Evolutionary conservation across 2,329 filamentous ascomycete species (phyloP), one percentile per base, ranked within the genome.

Genomic region (Exophiala bonariae): DNA sequence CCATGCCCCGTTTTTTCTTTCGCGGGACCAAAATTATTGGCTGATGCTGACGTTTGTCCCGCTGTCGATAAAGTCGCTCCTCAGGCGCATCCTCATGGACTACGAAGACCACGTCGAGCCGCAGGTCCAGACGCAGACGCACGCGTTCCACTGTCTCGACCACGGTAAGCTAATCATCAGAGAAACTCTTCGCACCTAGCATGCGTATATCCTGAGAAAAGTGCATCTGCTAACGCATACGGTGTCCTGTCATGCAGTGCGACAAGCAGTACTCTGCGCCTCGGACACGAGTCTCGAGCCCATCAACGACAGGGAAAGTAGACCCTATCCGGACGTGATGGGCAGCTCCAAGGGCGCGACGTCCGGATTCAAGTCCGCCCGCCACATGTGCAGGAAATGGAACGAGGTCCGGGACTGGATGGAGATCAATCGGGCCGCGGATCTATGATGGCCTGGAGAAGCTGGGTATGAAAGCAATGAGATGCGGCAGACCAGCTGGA

Each of bases 221-320:
- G 22, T 31, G n/a, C n/a, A n/a, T n/a, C n/a, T n/a, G n/a, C n/a
- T n/a, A n/a, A n/a, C n/a, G n/a, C n/a, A n/a, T n/a, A n/a, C n/a
- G n/a, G n/a, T n/a, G n/a, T n/a, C n/a, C n/a, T n/a, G n/a, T n/a
- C n/a, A n/a, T n/a, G n/a, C n/a, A 49, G 41, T 55, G 16, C 42
- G 54, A 13, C 54, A 57, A 38, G 49, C 46, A 10, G 23, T 57
- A 11, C 43, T 50, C 26, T 55, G 53, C 30, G 37, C 45, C 28
- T 46, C 49, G 8, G 55, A 57, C 35, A 47, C 50, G 23, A 57
- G 49, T 20, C 40, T 55, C 17, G 52, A 57, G 26, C 45, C 44
- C 4, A 41, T 37, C 9, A 17, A 14, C n/a, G 18, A 47, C 5
- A 26, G 23, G 23, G 33, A 37, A 13, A 18, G 14, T 13, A 17